Base-by-base conservation (phyloP, 495 filamentous ascomycete species). In the Barbatosphaeria neglecta region DNA sequence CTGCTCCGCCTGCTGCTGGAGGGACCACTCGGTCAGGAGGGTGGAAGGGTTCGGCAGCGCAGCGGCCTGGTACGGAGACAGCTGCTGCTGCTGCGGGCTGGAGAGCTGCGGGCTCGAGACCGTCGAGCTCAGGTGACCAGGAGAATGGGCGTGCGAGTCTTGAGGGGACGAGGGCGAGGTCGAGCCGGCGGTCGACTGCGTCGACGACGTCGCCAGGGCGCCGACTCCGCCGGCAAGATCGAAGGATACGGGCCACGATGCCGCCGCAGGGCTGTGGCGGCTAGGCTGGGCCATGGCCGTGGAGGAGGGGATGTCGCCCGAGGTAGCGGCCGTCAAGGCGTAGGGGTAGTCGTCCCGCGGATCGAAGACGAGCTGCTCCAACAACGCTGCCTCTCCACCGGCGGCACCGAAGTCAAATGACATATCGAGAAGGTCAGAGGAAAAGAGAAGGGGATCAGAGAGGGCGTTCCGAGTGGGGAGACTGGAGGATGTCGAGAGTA, bases 311-410 rank as follows among this genome's bases (percentile, higher is more conserved):
- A 69, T 65, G 56, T 64, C 59, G 53, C 61, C 59, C 28, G 57
- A 60, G 54, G 67, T 52, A 51, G 59, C 64, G 53, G 63, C 65
- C 43, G 68, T 62, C 50, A 65, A 71, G 42, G 69, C 59, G 62
- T 70, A 75, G 45, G 67, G 56, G 50, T 64, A 69, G 51, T 72
- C 68, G 54, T 77, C 70, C 65, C 70, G 69, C 44, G 64, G 65
- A 52, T 78, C 74, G 59, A 70, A 78, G 43, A 59, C 62, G 51
- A 65, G 62, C 50, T 76, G 68, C 57, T 76, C 73, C 56, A 78
- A 54, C 55, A 77, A 62, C 50, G 65, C 72, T 50, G 63, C 62
- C 31, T 68, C 70, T 62, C 68, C 68, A 58, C 63, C 69, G 52
- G 64, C 60, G 56, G 67, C 56, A 63, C 68, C 67, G 69, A 72